phyloP scores from a whole-genome alignment of 1,284 basidiomycete genomes.

The Athelia psychrophila region DNA sequence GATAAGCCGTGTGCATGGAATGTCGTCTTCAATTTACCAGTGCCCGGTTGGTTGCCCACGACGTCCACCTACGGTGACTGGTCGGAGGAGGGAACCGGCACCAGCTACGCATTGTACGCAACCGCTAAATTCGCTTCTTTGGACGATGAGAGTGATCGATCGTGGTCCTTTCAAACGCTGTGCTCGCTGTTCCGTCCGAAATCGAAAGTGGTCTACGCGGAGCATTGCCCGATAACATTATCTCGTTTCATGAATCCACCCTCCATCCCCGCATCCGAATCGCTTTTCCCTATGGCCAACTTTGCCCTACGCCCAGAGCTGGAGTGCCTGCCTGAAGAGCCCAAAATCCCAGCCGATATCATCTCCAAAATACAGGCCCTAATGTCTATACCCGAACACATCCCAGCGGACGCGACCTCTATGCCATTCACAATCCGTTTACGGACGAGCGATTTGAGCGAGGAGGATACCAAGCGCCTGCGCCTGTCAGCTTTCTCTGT shows the following conservation, averaged over 20 bases:
- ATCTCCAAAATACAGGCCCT: conserved; percentile 61
- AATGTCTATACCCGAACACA: conserved; percentile 54
- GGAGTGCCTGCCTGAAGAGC: conserved; percentile 10
- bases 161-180: conserved; percentile 43
- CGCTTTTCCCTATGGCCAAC: conserved; percentile 24
- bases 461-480: conserved; percentile 46
- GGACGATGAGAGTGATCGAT: conserved; percentile 32
- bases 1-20: conserved; percentile 61
- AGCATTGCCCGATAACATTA: conserved; percentile 35
- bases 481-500: conserved; percentile 52
- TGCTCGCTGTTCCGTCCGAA: conserved; percentile 47
- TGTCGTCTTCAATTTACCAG: conserved; percentile 64
- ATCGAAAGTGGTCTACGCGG: conserved; percentile 31
- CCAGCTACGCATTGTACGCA: conserved; percentile 65
- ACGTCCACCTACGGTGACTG: conserved; percentile 45
- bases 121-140: conserved; percentile 52
- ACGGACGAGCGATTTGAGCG: conserved; percentile 49
- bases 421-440: conserved; percentile 59
- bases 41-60: conserved; percentile 78
- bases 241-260: conserved; percentile 44
- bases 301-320: conserved; percentile 37
- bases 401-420: conserved; percentile 40
- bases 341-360: conserved; percentile 46
- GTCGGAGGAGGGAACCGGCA: conserved; percentile 42
- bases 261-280: conserved; percentile 16